A percentile compares a stretch with the other conserved stretches of the same genome.
Evolutionary conservation across 2,329 filamentous ascomycete species (phyloP).

Genomic region (Ascochyta koolunga): DNA sequence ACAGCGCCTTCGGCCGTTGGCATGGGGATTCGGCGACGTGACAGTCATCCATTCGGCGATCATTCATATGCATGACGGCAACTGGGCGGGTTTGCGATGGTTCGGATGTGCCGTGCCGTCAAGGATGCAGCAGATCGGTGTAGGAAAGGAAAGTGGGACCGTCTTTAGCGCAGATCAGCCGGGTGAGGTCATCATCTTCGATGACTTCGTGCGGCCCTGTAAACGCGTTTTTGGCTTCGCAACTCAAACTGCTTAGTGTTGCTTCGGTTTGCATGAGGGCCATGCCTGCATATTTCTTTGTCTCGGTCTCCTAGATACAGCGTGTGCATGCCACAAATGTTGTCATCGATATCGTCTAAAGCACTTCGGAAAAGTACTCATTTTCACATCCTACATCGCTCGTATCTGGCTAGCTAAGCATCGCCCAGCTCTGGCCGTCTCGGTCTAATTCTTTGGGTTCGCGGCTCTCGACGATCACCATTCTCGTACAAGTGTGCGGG

Average conservation of each 20-base stretch:
- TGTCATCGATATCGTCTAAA: background rate
- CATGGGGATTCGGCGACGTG: background rate
- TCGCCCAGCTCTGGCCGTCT: background rate
- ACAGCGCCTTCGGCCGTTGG: background rate
- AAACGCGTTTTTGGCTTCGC: background rate
- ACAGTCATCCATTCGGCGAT: background rate
- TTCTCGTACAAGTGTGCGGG: conserved; percentile 1
- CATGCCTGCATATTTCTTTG: background rate
- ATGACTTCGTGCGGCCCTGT: background rate
- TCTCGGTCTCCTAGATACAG: background rate
- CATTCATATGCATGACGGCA: conserved; percentile 2
- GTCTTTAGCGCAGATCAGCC: conserved; percentile 8
- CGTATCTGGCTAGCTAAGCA: background rate
- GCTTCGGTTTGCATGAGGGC: background rate
- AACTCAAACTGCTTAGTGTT: background rate
- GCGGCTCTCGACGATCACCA: background rate
- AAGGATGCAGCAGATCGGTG: conserved; percentile 3
- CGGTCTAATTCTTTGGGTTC: background rate
- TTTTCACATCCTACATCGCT: background rate
- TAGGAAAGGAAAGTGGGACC: conserved; percentile 2
- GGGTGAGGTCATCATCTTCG: conserved; percentile 9
- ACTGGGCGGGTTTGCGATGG: background rate
- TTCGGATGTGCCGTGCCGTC: conserved; percentile 8
- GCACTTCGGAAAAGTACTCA: background rate
- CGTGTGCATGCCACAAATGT: background rate